phyloP scores from a whole-genome alignment of 345 rosid species.

The Murraya paniculata region DNA sequence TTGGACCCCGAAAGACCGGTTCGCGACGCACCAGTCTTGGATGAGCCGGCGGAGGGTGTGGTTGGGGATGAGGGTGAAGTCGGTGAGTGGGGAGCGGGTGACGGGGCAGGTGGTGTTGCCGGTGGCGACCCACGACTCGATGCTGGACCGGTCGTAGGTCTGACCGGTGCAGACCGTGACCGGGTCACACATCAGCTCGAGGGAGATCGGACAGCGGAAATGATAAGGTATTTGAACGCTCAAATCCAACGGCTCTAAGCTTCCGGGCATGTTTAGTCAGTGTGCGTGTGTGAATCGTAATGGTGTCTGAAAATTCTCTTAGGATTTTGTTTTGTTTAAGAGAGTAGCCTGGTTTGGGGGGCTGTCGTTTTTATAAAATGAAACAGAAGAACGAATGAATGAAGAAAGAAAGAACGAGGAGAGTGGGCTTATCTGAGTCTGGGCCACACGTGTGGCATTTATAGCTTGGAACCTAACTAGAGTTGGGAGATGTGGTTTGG shows the following conservation, averaged over 20 bases:
- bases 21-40: slow-evolving; percentile 97
- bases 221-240: slow-evolving; percentile 78
- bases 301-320: slow-evolving; percentile 33
- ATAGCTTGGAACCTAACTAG: slow-evolving; percentile 34
- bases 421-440: slow-evolving; percentile 40
- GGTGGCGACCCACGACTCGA: slow-evolving; percentile 94
- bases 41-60: slow-evolving; percentile 98
- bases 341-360: neutral
- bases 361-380: slow-evolving; percentile 14
- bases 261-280: slow-evolving; percentile 45
- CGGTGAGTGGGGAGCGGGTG: slow-evolving; percentile 68
- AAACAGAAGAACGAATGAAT: slow-evolving; percentile 15
- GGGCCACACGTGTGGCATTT: slow-evolving; percentile 79
- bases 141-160: slow-evolving; percentile 92
- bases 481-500: slow-evolving; percentile 22
- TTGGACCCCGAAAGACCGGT: slow-evolving; percentile 70
- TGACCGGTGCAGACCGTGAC: slow-evolving; percentile 91
- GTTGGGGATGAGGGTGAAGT: slow-evolving; percentile 88
- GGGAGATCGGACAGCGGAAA: slow-evolving; percentile 95
- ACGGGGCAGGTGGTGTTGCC: slow-evolving; percentile 96
- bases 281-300: neutral
- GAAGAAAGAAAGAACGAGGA: neutral
- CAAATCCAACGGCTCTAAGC: slow-evolving; percentile 78
- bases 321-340: slow-evolving; percentile 11
- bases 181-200: slow-evolving; percentile 96